phyloP scores from a whole-genome alignment of 108 stramenopile genomes.

The Nitzschia sp. region DNA sequence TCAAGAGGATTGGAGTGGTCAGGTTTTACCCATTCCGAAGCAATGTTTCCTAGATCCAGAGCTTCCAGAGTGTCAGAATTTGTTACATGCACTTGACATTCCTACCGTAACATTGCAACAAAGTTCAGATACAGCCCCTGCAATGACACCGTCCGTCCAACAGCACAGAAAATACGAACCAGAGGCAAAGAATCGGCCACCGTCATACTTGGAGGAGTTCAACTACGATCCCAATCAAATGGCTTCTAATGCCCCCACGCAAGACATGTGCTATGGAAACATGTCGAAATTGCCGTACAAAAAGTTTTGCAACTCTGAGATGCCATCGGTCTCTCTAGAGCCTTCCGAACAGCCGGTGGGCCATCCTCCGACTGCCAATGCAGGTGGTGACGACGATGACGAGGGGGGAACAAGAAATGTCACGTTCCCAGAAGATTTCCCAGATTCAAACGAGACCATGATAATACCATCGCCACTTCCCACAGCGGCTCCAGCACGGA shows the following conservation, averaged over 20 bases:
- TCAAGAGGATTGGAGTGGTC: no score
- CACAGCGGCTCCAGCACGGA: not conserved
- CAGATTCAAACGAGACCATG: no score
- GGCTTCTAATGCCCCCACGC: slow-evolving; percentile 22
- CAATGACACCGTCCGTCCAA: slow-evolving; percentile 10
- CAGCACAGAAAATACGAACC: not conserved
- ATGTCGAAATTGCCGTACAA: slow-evolving; percentile 15
- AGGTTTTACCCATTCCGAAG: slow-evolving; percentile 3
- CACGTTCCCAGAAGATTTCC: no score
- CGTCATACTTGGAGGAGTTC: not conserved
- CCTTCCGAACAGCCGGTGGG: slow-evolving; percentile 23
- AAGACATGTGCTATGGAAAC: slow-evolving; percentile 41
- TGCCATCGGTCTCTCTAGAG: slow-evolving; percentile 39
- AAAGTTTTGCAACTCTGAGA: slow-evolving; percentile 37
- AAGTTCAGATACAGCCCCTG: not conserved
- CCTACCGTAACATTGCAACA: not conserved
- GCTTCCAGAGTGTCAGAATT: slow-evolving; percentile 14
- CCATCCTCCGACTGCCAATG: not conserved
- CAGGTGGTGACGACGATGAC: not conserved
- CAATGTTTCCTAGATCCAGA: slow-evolving; percentile 25
- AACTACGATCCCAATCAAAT: not conserved
- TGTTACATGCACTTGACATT: not conserved
- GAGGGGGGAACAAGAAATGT: not conserved
- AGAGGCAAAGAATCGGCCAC: not conserved
- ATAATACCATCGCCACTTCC: not conserved